Base-by-base conservation (phyloP, 2,329 filamentous ascomycete genomes). In the Fusarium newnesense region DNA sequence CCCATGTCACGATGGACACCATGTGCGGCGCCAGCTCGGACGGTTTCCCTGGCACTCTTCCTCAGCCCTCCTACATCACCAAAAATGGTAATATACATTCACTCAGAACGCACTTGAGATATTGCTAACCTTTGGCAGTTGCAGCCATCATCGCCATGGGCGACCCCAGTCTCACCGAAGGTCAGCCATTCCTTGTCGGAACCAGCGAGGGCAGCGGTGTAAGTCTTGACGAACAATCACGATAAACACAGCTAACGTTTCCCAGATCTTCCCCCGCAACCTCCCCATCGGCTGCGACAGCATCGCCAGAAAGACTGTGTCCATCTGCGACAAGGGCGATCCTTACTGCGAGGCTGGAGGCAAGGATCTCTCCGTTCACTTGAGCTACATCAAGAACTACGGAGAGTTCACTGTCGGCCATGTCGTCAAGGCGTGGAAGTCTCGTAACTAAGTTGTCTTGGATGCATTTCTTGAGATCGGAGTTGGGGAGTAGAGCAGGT, bases 401-500 rank as follows among this genome's bases (percentile, higher is more conserved):
- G 71, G 62, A 49, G 72, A 79, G 9, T 81, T 63, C 77, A 76
- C 52, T 2, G 50, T 77, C 54, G 78, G 76, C 34, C 79, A 78
- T 60, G 78, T 76, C 13, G 80, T 80, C 74, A 67, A 53, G 72
- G 72, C 2, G 76, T 60, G 54, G 36, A 63, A 69, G 46, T 11
- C 43, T 11, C 64, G 62, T 3, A 13, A 42, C 16, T 67, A 30
- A 16, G 37, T n/a, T 19, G 6, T 1, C n/a, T 21, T n/a, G 16
- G 13, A 19, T 8, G 6, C 32, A 46, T 12, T 52, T 13, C n/a
- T 34, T 30, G 49, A 10, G 13, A 9, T 28, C 10, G 34, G 34
- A 36, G 42, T 43, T 37, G 11, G 19, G 32, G 30, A 15, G 34
- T 39, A 46, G 3, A 28, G 1, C 10, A 7, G 1, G 3, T 24